Conservation (phyloP, 2,329 filamentous ascomycete genomes). For the Penicillium sp. region DNA sequence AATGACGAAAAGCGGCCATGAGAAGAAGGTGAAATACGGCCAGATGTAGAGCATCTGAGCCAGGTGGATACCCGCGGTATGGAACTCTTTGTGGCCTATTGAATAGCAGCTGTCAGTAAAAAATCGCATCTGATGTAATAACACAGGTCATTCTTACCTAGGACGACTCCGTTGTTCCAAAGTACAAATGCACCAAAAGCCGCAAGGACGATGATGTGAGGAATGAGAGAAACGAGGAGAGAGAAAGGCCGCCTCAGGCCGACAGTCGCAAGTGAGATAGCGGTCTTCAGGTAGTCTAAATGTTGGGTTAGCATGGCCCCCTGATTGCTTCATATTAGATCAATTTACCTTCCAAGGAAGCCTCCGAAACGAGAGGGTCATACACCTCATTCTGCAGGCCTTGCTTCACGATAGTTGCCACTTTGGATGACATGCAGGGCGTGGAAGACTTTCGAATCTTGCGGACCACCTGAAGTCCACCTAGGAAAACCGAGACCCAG, state of each 20-base stretch:
- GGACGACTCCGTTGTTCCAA: conserved; percentile 89
- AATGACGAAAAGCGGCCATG: conserved; percentile 69
- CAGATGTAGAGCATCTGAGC: conserved; percentile 95
- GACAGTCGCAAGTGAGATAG: conserved; percentile 63
- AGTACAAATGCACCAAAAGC: conserved; percentile 72
- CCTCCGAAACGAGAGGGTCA: conserved; percentile 50
- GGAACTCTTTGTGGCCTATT: conserved; percentile 87
- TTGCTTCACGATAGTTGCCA: conserved; percentile 30
- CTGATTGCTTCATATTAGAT: not conserved
- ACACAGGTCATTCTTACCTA: conserved; percentile 57
- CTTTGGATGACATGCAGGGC: conserved; percentile 26
- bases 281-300: conserved; percentile 49
- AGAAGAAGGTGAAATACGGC: conserved; percentile 88
- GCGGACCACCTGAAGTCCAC: conserved; percentile 44
- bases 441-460: conserved; percentile 32
- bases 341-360: conserved; percentile 49
- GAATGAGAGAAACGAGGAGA: conserved; percentile 42
- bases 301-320: conserved; percentile 23
- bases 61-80: conserved; percentile 82
- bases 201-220: conserved; percentile 61
- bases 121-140: not conserved
- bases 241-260: conserved; percentile 45
- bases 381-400: conserved; percentile 46
- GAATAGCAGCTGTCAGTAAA: not conserved
- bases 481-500: conserved; percentile 66